Evolutionary conservation across 768 basidiomycete genomes (phyloP), one percentile per base, ranked within the genome.

Genomic region (Sutorius australiensis): DNA sequence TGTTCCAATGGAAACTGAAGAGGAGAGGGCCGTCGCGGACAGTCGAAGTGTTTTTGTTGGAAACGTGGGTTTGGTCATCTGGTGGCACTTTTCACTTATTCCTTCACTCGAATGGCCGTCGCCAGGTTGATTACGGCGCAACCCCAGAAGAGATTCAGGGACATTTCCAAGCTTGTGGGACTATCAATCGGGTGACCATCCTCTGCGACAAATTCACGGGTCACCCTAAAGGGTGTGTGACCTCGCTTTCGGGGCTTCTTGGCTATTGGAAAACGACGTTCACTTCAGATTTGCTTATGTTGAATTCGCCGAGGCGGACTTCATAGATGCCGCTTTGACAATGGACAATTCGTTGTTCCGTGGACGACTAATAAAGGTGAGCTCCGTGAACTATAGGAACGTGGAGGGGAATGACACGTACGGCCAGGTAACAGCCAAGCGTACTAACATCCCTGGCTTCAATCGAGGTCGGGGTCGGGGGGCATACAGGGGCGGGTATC

Each of bases 141-240:
- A 97, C 97, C 14, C 97, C 97, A 16, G 97, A 98, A 72, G 97
- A 99, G 69, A 94, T 99, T 46, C 97, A 98, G 75, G 84, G 79
- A 16, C 95, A 98, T 70, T 99, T 99, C 75, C 90, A 94, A 68
- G 87, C 95, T 14, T 98, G 95, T 66, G 97, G 97, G 6, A 92
- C 90, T 14, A 99, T 99, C 72, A 99, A 99, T 75, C 84, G 97
- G 62, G 94, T 99, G 39, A 99, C 97, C 1, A 99, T 99, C 65
- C 84, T 99, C 28, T 98, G 95, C 72, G 97, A 99, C 81, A 98
- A 98, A 75, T 98, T 95, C 72, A 98, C 95, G 21, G 97, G 97
- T 44, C 95, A 98, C 74, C 95, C 97, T 43, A 98, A 98, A 83
- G 97, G 97, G 94, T 94, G 59, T 31, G 65, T 56, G 55, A 17